A percentile compares a stretch with the other conserved stretches of the same genome.
phyloP scores from a whole-genome alignment of 306 rosid species.

The Senna siamea region DNA sequence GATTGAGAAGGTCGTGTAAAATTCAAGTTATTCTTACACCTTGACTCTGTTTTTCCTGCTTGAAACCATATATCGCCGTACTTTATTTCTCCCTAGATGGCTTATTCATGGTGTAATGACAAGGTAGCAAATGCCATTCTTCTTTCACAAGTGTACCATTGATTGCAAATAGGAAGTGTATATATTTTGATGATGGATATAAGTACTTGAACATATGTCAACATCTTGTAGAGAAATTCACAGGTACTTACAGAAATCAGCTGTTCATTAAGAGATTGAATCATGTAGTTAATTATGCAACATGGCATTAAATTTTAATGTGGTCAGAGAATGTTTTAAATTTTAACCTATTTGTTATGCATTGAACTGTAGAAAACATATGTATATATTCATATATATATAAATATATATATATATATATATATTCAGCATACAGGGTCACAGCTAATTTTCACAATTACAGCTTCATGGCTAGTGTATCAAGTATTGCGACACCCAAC shows the following conservation, averaged over 20 bases:
- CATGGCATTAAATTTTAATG: neutral
- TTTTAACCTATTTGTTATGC: neutral
- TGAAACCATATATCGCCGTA: constrained; percentile 4
- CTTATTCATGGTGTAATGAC: constrained; percentile 11
- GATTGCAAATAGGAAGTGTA: neutral
- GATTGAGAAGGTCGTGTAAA: constrained; percentile 7
- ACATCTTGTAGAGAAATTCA: neutral
- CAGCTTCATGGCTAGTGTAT: neutral
- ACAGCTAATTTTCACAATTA: neutral
- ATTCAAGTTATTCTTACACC: neutral
- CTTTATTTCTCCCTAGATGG: neutral
- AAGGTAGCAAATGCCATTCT: constrained; percentile 1
- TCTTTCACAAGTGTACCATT: constrained; percentile 22
- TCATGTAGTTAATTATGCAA: neutral
- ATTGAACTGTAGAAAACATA: neutral
- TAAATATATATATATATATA: too few relatives aligned
- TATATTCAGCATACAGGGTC: neutral
- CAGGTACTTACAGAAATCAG: neutral
- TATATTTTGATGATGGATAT: neutral
- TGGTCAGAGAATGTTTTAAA: neutral
- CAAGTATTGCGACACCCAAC: neutral
- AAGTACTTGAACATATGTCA: neutral
- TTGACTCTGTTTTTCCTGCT: neutral
- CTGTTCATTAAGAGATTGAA: neutral
- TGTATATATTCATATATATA: too few relatives aligned